phyloP scores from a whole-genome alignment of 2,329 filamentous ascomycete genomes.

The Epichloe sp. region DNA sequence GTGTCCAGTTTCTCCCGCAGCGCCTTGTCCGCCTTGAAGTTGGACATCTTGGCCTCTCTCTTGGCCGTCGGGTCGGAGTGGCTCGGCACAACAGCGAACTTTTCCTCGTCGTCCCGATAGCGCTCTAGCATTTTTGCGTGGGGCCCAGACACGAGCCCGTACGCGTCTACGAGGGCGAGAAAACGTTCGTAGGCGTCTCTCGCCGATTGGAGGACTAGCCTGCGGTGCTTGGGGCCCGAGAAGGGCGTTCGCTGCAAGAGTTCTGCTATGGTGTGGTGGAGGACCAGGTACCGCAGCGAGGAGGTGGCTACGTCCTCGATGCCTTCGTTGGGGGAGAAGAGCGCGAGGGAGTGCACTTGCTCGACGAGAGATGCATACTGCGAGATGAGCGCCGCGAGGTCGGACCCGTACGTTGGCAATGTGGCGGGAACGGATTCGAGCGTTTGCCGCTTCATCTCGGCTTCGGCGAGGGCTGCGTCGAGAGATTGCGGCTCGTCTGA shows the following conservation, averaged over 20 bases:
- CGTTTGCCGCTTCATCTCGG: conserved; percentile 36
- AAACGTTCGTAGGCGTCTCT: conserved; percentile 66
- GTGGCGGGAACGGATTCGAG: conserved; percentile 53
- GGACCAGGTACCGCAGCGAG: conserved; percentile 75
- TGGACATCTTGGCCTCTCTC: conserved; percentile 72
- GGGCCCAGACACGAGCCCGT: conserved; percentile 52
- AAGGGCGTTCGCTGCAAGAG: conserved; percentile 56
- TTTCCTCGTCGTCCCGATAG: conserved; percentile 58
- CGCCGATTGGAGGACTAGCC: conserved; percentile 46
- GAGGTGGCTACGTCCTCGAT: conserved; percentile 75
- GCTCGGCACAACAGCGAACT: conserved; percentile 58
- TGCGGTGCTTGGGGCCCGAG: conserved; percentile 41
- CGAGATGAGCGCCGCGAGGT: conserved; percentile 52
- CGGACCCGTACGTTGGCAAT: conserved; percentile 51
- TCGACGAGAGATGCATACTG: conserved; percentile 62
- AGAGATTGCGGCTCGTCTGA: conserved; percentile 35
- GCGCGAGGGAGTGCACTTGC: conserved; percentile 54
- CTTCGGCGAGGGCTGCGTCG: conserved; percentile 34
- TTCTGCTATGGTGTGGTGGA: conserved; percentile 69
- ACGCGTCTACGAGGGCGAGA: conserved; percentile 62
- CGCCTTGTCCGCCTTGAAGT: conserved; percentile 75
- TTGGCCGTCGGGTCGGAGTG: conserved; percentile 46
- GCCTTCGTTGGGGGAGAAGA: conserved; percentile 87
- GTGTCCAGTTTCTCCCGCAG: conserved; percentile 68
- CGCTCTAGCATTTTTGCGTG: conserved; percentile 58